These are phyloP conservation scores for Acorus gramineus DNA, from an alignment of 106 monocot genomes.

Conservation along the genomic window DNA sequence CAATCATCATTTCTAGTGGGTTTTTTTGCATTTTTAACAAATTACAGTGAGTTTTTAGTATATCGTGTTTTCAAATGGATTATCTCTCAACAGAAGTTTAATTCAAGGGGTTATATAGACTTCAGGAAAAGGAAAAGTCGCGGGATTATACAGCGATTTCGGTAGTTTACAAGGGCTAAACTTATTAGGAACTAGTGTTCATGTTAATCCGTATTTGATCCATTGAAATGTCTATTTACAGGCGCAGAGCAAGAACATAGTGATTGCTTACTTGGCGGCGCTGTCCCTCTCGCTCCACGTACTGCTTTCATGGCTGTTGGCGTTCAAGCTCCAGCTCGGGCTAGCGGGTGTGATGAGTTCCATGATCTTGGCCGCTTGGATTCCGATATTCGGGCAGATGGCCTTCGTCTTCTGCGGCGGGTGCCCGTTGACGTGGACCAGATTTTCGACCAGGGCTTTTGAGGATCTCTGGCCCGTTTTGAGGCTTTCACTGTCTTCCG, in stretches of 20 bases:
- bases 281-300: constrained; percentile 24
- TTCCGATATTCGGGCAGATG: constrained; percentile 33
- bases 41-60: too few species aligned
- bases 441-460: constrained; percentile 35
- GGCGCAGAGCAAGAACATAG: constrained; percentile 45
- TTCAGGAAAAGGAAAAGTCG: too few species aligned
- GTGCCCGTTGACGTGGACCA: constrained; percentile 46
- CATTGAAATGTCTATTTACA: not conserved
- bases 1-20: too few species aligned
- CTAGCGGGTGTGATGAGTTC: constrained; percentile 33
- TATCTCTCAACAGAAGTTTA: too few species aligned
- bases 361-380: constrained; percentile 38
- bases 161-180: too few species aligned
- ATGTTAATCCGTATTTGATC: too few species aligned
- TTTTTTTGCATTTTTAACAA: too few species aligned
- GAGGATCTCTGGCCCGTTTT: constrained; percentile 17
- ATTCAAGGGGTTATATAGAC: too few species aligned
- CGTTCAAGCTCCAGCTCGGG: constrained; percentile 18
- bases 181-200: too few species aligned
- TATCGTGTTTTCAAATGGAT: too few species aligned
- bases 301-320: constrained; percentile 32
- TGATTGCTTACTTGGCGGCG: constrained; percentile 28
- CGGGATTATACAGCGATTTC: too few species aligned
- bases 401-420: constrained; percentile 33
- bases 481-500: too few species aligned